Percentiles rank a stretch among this genome's conserved stretches.
These are phyloP conservation scores for Litsea cubeba DNA, from an alignment of 164 flowering plant species.

Conservation along the genomic window DNA sequence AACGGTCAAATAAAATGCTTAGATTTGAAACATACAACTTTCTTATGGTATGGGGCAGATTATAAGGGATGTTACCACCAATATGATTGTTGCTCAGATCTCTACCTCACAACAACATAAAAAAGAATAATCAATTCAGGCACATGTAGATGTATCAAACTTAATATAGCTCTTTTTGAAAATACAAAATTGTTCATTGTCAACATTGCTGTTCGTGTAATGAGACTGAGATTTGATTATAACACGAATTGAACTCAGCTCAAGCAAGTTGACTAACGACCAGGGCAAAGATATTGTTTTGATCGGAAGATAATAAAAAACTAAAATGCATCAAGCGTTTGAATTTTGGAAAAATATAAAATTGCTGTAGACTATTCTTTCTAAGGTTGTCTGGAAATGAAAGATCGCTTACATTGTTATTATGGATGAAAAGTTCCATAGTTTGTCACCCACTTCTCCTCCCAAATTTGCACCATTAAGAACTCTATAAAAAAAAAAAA, in stretches of 20 bases:
- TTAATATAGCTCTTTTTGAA: neutral
- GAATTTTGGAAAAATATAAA: neutral
- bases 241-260: neutral
- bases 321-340: no score
- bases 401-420: conserved; percentile 51
- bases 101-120: conserved; percentile 34
- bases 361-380: neutral
- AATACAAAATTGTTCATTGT: neutral
- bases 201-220: neutral
- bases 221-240: neutral
- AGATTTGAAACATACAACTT: conserved; percentile 48
- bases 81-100: conserved; percentile 82
- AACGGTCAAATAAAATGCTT: neutral
- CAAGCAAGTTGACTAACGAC: no score
- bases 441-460: conserved; percentile 65
- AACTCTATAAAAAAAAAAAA: conserved; percentile 32
- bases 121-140: conserved; percentile 5
- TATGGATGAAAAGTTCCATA: conserved; percentile 63
- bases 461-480: conserved; percentile 76
- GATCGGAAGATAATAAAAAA: no score
- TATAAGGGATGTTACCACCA: conserved; percentile 71
- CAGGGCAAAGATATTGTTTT: no score
- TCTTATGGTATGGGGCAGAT: conserved; percentile 60
- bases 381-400: neutral
- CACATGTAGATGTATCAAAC: neutral